Percentiles rank a stretch among this genome's conserved stretches.
Conservation (phyloP, 495 filamentous ascomycete species). For the Talaromyces nanjingensis region DNA sequence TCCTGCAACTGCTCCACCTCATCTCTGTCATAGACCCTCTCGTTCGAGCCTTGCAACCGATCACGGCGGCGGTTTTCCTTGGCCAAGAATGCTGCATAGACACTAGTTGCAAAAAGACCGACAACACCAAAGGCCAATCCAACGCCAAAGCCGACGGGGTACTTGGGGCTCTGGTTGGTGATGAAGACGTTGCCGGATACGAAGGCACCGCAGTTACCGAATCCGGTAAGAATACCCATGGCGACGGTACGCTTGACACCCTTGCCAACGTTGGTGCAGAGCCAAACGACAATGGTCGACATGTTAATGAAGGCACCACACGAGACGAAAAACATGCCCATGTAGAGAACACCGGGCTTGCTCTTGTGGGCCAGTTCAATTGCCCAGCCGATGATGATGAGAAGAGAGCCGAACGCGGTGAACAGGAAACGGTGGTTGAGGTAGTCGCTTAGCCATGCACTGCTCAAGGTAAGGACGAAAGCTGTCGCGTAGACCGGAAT, state of each 20-base stretch:
- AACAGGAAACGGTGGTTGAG: conserved; percentile 30
- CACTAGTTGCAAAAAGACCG: conserved; percentile 22
- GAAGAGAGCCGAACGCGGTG: conserved; percentile 23
- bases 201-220: conserved; percentile 35
- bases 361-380: conserved; percentile 28
- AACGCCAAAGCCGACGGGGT: conserved; percentile 33
- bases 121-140: conserved; percentile 24
- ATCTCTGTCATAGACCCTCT: conserved; percentile 23
- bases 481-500: conserved; percentile 36
- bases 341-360: conserved; percentile 15
- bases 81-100: conserved; percentile 27
- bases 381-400: conserved; percentile 31
- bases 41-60: conserved; percentile 29
- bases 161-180: conserved; percentile 28
- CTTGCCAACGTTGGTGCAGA: conserved; percentile 20
- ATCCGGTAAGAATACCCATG: conserved; percentile 26
- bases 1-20: conserved; percentile 26
- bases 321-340: conserved; percentile 21
- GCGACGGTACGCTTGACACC: conserved; percentile 41
- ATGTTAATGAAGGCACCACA: conserved; percentile 18
- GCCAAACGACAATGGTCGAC: conserved; percentile 19
- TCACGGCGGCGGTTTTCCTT: conserved; percentile 43
- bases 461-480: conserved; percentile 26
- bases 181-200: conserved; percentile 35
- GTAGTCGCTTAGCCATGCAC: conserved; percentile 30